Evolutionary conservation across 345 rosid species (phyloP).

Genomic region (Populus pruinosa): DNA sequence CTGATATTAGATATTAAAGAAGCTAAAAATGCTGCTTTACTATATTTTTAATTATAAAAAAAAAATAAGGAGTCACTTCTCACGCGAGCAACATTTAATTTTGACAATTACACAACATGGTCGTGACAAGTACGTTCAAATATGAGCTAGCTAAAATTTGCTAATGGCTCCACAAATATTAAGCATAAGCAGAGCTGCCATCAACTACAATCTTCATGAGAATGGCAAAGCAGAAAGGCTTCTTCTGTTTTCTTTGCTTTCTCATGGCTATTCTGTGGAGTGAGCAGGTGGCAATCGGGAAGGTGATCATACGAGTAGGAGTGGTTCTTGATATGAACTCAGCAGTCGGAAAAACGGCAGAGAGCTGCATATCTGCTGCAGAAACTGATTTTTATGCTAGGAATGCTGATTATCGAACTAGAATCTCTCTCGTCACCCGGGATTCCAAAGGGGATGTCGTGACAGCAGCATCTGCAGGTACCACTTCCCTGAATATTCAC

Average conservation of each 20-base stretch:
- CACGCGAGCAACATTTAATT: no score
- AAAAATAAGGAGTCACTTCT: no score
- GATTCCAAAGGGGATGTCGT: slow-evolving; percentile 31
- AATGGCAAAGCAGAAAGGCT: background rate
- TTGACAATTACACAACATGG: no score
- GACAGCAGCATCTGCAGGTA: slow-evolving; percentile 38
- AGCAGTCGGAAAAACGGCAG: slow-evolving; percentile 7
- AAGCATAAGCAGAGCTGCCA: no score
- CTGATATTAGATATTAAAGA: no score
- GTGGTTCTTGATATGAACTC: slow-evolving; percentile 36
- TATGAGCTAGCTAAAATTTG: no score
- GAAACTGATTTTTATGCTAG: slow-evolving; percentile 24
- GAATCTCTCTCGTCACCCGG: slow-evolving; percentile 17
- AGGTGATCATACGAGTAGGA: slow-evolving; percentile 15
- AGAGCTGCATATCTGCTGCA: slow-evolving; percentile 26
- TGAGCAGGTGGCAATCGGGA: background rate
- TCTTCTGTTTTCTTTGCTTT: background rate
- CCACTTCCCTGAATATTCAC: no score
- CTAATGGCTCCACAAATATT: no score
- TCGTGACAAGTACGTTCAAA: no score
- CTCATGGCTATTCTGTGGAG: background rate
- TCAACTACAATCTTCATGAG: no score
- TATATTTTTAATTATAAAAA: no score
- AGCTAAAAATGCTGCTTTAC: no score
- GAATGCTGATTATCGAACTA: slow-evolving; percentile 25